phyloP scores from a whole-genome alignment of 768 basidiomycete genomes.

The Rhodocollybia butyracea region DNA sequence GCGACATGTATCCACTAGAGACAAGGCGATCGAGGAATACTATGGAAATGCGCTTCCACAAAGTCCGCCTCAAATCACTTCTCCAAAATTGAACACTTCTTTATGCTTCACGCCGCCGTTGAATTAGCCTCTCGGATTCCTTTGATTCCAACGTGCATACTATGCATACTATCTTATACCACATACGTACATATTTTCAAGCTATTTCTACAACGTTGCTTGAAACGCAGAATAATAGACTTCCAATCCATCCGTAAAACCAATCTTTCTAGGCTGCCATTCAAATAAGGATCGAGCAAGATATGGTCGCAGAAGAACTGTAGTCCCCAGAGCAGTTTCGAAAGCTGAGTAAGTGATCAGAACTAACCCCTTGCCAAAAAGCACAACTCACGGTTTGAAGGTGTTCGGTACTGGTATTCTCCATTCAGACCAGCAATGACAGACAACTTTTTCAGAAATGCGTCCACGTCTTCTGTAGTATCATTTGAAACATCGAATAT shows the following conservation, averaged over 20 bases:
- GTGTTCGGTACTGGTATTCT: conserved; percentile 29
- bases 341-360: conserved; percentile 21
- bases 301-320: conserved; percentile 30
- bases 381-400: conserved; percentile 30
- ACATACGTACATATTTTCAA: too few relatives aligned
- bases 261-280: conserved; percentile 39
- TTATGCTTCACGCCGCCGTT: conserved; percentile 48
- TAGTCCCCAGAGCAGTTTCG: conserved; percentile 31
- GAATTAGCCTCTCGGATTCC: not conserved
- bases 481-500: conserved; percentile 41
- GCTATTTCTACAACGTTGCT: too few relatives aligned
- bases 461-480: conserved; percentile 35
- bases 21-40: conserved; percentile 17
- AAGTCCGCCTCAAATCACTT: conserved; percentile 56
- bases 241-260: conserved; percentile 40
- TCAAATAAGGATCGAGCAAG: conserved; percentile 39
- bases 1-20: not conserved
- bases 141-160: too few relatives aligned
- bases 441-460: conserved; percentile 34
- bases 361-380: not conserved
- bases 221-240: too few relatives aligned
- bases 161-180: too few relatives aligned
- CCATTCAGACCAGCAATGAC: conserved; percentile 34
- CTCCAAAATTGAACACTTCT: conserved; percentile 50
- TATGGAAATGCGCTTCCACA: conserved; percentile 40